Base-by-base conservation (phyloP, 805 yeast species). In the Kodamaea leandrae region DNA sequence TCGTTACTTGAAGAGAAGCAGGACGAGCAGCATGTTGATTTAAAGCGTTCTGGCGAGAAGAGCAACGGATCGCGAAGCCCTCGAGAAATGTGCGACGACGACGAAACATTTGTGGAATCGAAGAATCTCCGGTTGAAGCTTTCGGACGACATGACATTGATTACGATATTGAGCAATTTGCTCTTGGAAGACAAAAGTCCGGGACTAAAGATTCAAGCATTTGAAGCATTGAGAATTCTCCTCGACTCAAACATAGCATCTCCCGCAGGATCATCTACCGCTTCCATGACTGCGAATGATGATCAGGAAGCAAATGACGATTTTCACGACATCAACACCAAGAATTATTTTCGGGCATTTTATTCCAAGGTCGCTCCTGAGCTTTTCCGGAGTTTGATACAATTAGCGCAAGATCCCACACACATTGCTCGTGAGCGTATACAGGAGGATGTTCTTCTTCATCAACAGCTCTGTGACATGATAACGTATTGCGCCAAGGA, bases 141-240 rank as follows among this genome's bases (percentile, higher is more conserved):
- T 25, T 67, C 77, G 1, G 74, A 73, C 42, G 87, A 83, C 48
- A 76, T 81, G 75, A 72, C 83, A 0, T 57, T 85, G 37, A 62
- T 82, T 17, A 53, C 65, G 5, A 71, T 80, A 6, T 60, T 88
- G 25, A 72, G 83, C 0, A 73, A 78, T 26, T 72, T 88, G 13
- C 58, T 90, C 5, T 58, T 81, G 2, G 71, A 76, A 15, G 95
- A 85, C 45, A 64, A 69, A 8, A 80, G 80, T 47, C 76, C 82
- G 4, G 95, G 95, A 0, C 62, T 89, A 38, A 82, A 84, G 54
- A 78, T 85, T 5, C 96, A 89, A 58, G 84, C 90, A 0, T 80
- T 77, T 47, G 96, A 89, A 61, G 95, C 96, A 1, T 61, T 90
- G 36, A 82, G 82, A 55, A 79, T 82, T 2, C 61, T 90, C 24